phyloP scores from a whole-genome alignment of 352 stramenopile species.

The Plasmopara viticola region DNA sequence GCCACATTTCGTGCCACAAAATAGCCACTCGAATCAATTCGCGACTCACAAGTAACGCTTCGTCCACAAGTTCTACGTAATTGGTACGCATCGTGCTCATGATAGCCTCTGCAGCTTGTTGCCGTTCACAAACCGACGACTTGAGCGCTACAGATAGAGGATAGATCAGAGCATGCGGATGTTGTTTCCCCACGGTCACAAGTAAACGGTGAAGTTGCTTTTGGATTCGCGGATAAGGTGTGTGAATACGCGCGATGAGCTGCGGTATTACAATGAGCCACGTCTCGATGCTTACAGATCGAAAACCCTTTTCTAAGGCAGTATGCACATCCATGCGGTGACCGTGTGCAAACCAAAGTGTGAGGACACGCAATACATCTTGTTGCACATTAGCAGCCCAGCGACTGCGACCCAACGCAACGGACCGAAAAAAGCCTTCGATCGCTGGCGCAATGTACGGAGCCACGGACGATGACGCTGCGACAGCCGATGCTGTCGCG shows the following conservation, averaged over 20 bases:
- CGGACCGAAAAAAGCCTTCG: constrained; percentile 93
- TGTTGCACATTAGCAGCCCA: constrained; percentile 97
- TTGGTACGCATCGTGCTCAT: constrained; percentile 93
- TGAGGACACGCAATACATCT: constrained; percentile 97
- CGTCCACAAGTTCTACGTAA: constrained; percentile 93
- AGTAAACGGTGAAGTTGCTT: constrained; percentile 86
- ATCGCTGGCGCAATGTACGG: constrained; percentile 67
- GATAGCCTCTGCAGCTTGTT: constrained; percentile 91
- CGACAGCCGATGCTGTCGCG: constrained; percentile 13
- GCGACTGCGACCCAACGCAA: constrained; percentile 91
- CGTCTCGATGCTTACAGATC: constrained; percentile 92
- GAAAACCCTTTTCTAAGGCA: constrained; percentile 77
- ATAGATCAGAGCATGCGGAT: constrained; percentile 98
- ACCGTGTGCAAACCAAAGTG: constrained; percentile 97
- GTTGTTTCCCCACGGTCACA: constrained; percentile 84
- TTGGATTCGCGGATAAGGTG: constrained; percentile 54
- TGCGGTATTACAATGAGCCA: constrained; percentile 98
- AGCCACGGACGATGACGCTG: constrained; percentile 26
- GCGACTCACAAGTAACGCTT: constrained; percentile 90
- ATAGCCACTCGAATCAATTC: constrained; percentile 99
- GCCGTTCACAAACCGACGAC: constrained; percentile 83
- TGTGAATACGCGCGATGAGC: constrained; percentile 90
- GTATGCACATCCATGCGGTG: constrained; percentile 86
- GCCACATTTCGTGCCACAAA: constrained; percentile 98
- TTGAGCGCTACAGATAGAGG: constrained; percentile 95